A percentile compares a stretch with the other conserved stretches of the same genome.
Conservation (phyloP, 164 flowering plant genomes). For the Pachysandra terminalis region DNA sequence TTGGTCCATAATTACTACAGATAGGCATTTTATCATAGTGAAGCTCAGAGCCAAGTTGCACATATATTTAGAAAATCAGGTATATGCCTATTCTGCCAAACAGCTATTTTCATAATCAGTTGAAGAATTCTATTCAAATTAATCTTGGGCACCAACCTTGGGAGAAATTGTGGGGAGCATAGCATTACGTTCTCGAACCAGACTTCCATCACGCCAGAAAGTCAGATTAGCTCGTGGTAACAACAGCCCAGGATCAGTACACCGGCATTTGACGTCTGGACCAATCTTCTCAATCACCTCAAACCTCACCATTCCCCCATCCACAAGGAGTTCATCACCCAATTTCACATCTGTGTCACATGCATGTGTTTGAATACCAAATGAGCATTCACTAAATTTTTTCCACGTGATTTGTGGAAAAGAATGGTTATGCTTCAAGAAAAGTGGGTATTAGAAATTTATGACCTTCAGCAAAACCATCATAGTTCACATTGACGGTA, state of each 20-base stretch:
- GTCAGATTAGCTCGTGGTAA: constrained; percentile 95
- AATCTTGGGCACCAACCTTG: constrained; percentile 47
- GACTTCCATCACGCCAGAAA: constrained; percentile 84
- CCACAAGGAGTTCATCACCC: constrained; percentile 94
- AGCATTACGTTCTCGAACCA: constrained; percentile 89
- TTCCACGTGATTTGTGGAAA: not conserved
- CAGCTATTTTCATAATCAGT: not conserved
- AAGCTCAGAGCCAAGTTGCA: not conserved
- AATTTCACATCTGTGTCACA: constrained; percentile 69
- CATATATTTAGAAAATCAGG: not conserved
- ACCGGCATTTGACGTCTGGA: constrained; percentile 89
- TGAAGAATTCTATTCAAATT: no score
- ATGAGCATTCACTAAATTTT: constrained; percentile 1
- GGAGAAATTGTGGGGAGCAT: constrained; percentile 99
- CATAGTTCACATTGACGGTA: constrained; percentile 88
- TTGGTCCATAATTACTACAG: not conserved
- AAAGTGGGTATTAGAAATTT: constrained; percentile 1
- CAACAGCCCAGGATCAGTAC: constrained; percentile 93
- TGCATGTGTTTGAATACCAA: constrained; percentile 4
- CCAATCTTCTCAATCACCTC: constrained; percentile 97
- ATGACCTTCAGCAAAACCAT: constrained; percentile 96
- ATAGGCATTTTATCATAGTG: not conserved
- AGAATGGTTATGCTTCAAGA: not conserved
- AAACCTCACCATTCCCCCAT: constrained; percentile 99
- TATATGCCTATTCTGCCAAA: not conserved